Base-by-base conservation (phyloP, 257 asterid genomes). In the Nicotiana obtusifolia region DNA sequence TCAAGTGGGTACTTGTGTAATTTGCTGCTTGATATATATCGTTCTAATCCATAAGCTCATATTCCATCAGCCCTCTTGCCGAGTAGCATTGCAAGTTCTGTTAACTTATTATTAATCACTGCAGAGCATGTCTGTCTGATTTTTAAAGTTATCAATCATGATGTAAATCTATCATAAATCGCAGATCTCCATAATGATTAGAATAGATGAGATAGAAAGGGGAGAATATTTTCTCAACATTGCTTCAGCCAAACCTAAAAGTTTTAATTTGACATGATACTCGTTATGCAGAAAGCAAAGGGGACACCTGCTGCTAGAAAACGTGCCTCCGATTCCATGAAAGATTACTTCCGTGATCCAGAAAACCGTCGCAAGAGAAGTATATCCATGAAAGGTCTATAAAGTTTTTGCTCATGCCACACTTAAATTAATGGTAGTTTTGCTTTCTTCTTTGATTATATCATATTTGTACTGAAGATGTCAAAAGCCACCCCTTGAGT, bases 311-410 rank as follows among this genome's bases (percentile, higher is more conserved):
- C 89, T 76, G 97, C 99, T 4, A 90, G 98, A 87, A 95, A 87
- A 81, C 97, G 28, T 64, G 97, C 98, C 66, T 95, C 99, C 10
- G 98, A 95, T 83, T 19, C 93, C 66, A 95, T 94, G 99, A 95
- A 88, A 86, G 88, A 78, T 69, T 94, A 88, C 88, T 95, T 95
- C 83, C 80, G 92, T 8, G 87, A 95, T 86, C 97, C 97, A 17
- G 95, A 93, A 85, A 95, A 95, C 83, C 97, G 98, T 22, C 93
- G 80, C 69, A 95, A 90, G 89, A 92, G 98, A 88, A 94, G 99
- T 90, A 86, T 91, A 77, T 54, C 98, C 66, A 95, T 95, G 97
- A 91, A 78, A 92, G 98, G 98, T 94, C 71, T 15, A 35, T 81
- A 78, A 28, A 52, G 7, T 83, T 67, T 15, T n/a, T 69, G 37